Base-by-base conservation (phyloP, 768 basidiomycete species). In the Rhizopogon rudus region DNA sequence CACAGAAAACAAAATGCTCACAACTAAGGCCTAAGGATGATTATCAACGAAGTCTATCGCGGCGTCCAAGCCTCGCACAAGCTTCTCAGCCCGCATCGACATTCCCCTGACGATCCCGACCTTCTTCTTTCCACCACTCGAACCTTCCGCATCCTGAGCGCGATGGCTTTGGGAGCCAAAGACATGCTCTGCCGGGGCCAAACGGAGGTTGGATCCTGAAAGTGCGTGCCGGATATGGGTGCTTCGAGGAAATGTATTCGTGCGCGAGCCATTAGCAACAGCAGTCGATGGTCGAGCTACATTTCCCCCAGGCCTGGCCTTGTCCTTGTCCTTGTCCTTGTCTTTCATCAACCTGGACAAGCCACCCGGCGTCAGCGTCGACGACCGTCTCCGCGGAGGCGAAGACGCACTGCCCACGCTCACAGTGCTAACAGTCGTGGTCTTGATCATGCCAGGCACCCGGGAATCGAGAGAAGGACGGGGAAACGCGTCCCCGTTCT, bases 41-140 rank as follows among this genome's bases (percentile, higher is more conserved):
- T 35, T 53, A 57, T 76, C 74, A 20, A 75, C 74, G 56, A 76
- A 76, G 55, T 76, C 75, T 39, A 75, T 66, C 0, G 74, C 73
- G 4, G 73, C 70, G 57, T 76, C 74, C 53, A 75, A 62, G 28
- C 70, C 68, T 42, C 63, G 66, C 16, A 75, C 75, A 17, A 77
- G 55, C 57, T 63, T 69, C 46, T 69, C 67, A 54, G 75, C 65
- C 28, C 72, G 63, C 53, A 68, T 51, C 35, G 73, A 67, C 53
- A 74, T 53, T 0, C 72, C 70, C 7, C 71, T 64, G 51, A 72
- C 64, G 37, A 74, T 68, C 40, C 62, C 53, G 40, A 46, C 56
- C 16, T 63, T 67, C 13, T 60, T 65, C 58, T 69, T 76, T 61
- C 67, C 70, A 60, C 66, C 49, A 28, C 58, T 58, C 2, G 60